Evolutionary conservation across 805 yeast genomes (phyloP), one percentile per base, ranked within the genome.

Genomic region (Hanseniaspora thailandica): DNA sequence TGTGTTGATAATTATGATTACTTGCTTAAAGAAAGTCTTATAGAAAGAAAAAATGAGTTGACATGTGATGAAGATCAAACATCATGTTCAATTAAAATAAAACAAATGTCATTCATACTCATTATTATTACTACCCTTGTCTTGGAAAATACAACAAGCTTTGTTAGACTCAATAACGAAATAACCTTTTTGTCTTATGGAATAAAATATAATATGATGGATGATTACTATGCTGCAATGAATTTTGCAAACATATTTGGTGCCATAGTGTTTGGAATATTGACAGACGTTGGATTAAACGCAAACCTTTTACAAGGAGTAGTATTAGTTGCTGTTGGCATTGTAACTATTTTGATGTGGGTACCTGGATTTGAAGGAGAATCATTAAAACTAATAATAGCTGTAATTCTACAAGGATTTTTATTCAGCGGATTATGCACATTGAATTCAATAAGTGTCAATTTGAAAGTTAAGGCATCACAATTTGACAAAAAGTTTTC

Each of bases 391-490:
- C 20, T 38, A 17, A 38, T 22, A 15, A 38, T 38, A 5, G 41
- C 41, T 4, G 41, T 38, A 2, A n/a, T 23, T 22, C 58, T 76
- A 4, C 79, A 74, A 61, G 86, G 86, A 0, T 73, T 80, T 54
- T 67, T 74, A 47, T 71, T 81, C 4, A 77, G 82, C 4, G 73
- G 83, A 0, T 75, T 78, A 4, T 66, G 80, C 47, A 73, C 83
- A 3, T 60, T 80, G 44, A 74, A 79, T 15, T 84, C 84, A 2
- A 79, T 76, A 2, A 76, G 83, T 58, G 69, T 77, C 35, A 82
- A 81, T 0, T 79, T 76, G 49, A 76, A 81, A 34, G 76, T 82
- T 17, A 72, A 75, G 50, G 72, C 76, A 1, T 74, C 73, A 44
- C 74, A 71, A 57, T 77, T 77, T 60, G 82, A 82, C 7, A 73